Evolutionary conservation across 495 filamentous ascomycete genomes (phyloP), one percentile per base, ranked within the genome.

Genomic region (Lasiosphaeria ovina): DNA sequence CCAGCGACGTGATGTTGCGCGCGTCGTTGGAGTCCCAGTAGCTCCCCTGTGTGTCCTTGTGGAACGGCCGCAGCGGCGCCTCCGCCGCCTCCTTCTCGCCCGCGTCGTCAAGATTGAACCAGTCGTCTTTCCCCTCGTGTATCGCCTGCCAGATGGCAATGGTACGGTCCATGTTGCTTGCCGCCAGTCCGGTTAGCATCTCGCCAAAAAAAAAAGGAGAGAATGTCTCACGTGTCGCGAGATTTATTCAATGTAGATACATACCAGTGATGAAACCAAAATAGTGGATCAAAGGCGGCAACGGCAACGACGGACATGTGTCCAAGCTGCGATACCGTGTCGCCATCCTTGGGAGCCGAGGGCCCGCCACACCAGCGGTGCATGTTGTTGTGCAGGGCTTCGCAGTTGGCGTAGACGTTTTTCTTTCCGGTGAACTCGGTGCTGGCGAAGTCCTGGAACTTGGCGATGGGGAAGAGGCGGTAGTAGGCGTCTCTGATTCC

Each of bases 201-300:
- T 40, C 6, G n/a, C n/a, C n/a, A n/a, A n/a, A n/a, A 24, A 24
- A 24, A 24, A 24, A 24, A 24, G 2, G 24, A 24, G 24, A 24
- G 24, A 24, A 24, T 24, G 24, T 24, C 24, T 2, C 24, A 24
- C 24, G 24, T 24, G 24, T 24, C 24, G 24, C 24, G 24, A 24
- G 24, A 9, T 14, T 14, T 42, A 42, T 9, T 8, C 3, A 42
- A 14, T 8, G 38, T 42, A 42, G 35, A 0, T 2, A 17, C 4
- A 3, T 54, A 38, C 52, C 52, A 54, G 35, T 54, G 52, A 38
- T 54, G 52, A n/a, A 54, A 54, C 52, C 52, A 54, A 17, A 54
- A 54, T 14, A 54, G 33, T 1, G 52, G 52, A 35, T 38, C 52
- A 35, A 54, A 38, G 32, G 52, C 52, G 52, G 52, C 52, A 7